These are phyloP conservation scores for Telopea speciosissima DNA, from an alignment of 177 flowering plant genomes.

Conservation along the genomic window DNA sequence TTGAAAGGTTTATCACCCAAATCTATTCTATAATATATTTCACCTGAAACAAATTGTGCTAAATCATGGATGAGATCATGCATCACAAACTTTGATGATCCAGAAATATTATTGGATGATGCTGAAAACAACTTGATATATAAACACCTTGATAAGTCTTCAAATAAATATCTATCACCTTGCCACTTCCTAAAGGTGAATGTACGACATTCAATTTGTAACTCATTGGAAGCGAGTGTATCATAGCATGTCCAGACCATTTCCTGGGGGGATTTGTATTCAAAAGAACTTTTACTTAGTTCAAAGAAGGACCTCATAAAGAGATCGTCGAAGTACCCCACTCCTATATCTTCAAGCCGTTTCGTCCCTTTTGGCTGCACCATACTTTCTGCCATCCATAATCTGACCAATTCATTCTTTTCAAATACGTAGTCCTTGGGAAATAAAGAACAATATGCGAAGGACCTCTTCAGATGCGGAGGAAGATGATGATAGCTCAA, in stretches of 20 bases:
- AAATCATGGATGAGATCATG: slow-evolving; percentile 2
- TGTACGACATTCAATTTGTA: no score
- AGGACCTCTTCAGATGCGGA: not conserved
- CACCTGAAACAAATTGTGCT: not conserved
- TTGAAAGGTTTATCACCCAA: not conserved
- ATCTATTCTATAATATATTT: not conserved
- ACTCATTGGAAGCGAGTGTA: no score
- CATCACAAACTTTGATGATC: not conserved
- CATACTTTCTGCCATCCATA: not conserved
- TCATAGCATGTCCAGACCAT: no score
- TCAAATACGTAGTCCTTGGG: not conserved
- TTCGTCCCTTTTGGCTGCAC: not conserved
- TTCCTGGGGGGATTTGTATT: no score
- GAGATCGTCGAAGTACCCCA: not conserved
- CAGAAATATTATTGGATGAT: no score
- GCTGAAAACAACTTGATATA: no score
- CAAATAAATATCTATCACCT: no score
- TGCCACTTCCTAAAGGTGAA: no score
- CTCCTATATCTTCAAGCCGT: not conserved
- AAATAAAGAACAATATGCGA: not conserved
- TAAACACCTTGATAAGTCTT: no score
- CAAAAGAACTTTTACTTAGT: not conserved
- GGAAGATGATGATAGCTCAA: not conserved
- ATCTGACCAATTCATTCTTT: not conserved
- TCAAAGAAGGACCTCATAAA: not conserved